phyloP scores from a whole-genome alignment of 148 eudicot species.

The Spergularia marina region DNA sequence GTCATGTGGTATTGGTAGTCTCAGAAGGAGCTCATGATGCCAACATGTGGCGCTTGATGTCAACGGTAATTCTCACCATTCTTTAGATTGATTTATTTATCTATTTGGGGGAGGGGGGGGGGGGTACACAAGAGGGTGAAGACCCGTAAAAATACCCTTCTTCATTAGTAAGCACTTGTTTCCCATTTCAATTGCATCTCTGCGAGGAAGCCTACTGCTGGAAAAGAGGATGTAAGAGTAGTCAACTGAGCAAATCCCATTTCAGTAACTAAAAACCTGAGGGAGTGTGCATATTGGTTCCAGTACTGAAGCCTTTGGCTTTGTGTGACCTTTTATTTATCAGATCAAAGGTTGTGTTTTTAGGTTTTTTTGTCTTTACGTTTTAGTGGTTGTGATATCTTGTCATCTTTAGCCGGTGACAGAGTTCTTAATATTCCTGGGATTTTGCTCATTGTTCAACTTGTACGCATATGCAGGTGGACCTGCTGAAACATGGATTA shows the following conservation, averaged over 20 bases:
- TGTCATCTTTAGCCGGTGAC: background rate
- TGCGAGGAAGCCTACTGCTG: conserved; percentile 4
- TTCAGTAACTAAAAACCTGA: background rate
- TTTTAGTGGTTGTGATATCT: background rate
- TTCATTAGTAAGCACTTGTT: background rate
- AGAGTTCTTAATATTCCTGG: background rate
- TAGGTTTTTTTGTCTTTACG: too few relatives aligned
- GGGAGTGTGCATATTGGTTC: background rate
- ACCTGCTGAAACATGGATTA: conserved; percentile 80
- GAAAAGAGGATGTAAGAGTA: background rate
- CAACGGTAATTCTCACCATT: conserved; percentile 54
- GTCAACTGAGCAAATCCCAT: background rate
- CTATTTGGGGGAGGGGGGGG: too few relatives aligned
- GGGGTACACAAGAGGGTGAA: too few relatives aligned
- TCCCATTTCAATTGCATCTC: background rate
- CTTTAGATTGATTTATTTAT: background rate
- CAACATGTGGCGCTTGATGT: conserved; percentile 78
- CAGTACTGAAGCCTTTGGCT: too few relatives aligned
- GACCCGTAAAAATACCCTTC: background rate
- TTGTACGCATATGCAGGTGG: conserved; percentile 57
- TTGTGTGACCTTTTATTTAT: too few relatives aligned
- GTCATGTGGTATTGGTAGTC: conserved; percentile 79
- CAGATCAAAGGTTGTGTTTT: too few relatives aligned
- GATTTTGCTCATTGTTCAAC: conserved; percentile 6
- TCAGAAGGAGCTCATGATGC: conserved; percentile 82